Evolutionary conservation across 352 stramenopile genomes (phyloP).

Genomic region (Phytophthora pinifolia): DNA sequence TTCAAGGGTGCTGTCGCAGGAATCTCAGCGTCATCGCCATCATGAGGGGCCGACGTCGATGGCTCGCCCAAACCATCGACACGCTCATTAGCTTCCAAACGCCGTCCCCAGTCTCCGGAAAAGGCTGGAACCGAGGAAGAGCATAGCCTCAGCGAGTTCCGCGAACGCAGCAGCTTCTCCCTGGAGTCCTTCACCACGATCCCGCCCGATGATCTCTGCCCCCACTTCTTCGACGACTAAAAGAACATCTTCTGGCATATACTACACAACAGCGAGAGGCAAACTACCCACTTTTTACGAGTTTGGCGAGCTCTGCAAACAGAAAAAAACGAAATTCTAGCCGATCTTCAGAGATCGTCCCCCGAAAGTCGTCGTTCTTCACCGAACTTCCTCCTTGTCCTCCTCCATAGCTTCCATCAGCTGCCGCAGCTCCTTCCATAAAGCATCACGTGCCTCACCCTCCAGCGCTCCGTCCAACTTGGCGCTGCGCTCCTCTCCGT

Average conservation of each 20-base stretch:
- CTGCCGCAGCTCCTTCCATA: conserved; percentile 74
- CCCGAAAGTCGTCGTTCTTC: conserved; percentile 6
- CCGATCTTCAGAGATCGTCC: not conserved
- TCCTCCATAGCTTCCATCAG: conserved; percentile 80
- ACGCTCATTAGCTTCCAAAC: conserved; percentile 35
- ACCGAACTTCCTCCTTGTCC: conserved; percentile 75
- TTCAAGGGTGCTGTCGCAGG: conserved; percentile 34
- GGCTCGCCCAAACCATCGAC: conserved; percentile 44
- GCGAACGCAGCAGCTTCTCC: conserved; percentile 62
- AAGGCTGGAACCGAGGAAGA: conserved; percentile 19
- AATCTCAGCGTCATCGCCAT: conserved; percentile 10
- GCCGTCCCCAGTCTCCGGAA: not conserved
- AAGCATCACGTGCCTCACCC: conserved; percentile 73
- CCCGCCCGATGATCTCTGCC: conserved; percentile 52
- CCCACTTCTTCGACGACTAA: conserved; percentile 45
- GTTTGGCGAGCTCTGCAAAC: not conserved
- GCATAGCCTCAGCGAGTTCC: conserved; percentile 35
- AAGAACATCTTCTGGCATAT: too few species aligned
- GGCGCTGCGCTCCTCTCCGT: conserved; percentile 77
- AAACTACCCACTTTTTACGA: too few species aligned
- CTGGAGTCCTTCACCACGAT: conserved; percentile 59
- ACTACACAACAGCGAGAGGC: too few species aligned
- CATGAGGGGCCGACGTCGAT: conserved; percentile 24
- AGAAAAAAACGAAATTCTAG: conserved; percentile 10
- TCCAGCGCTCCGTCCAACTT: conserved; percentile 90